Evolutionary conservation across 192 early-diverging fungal species (phyloP).

Genomic region (Backusella psychrophila): DNA sequence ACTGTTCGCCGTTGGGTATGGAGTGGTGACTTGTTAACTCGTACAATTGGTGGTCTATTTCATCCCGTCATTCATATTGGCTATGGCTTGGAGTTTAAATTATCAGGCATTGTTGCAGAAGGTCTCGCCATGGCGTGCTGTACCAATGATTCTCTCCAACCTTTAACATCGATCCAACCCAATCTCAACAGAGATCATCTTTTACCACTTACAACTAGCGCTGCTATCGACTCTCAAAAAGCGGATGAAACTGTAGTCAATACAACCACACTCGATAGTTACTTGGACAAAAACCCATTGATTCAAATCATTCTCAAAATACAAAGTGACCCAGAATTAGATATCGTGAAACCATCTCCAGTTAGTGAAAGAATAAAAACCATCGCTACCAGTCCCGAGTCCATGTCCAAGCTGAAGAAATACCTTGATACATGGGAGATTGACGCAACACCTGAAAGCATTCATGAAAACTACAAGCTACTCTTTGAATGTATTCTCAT

Average conservation of each 20-base stretch:
- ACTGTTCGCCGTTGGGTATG: slow-evolving; percentile 47
- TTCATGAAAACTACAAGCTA: slow-evolving; percentile 40
- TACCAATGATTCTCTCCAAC: slow-evolving; percentile 26
- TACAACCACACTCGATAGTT: neutral
- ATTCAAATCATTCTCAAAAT: slow-evolving; percentile 34
- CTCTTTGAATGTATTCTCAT: slow-evolving; percentile 33
- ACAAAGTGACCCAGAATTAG: slow-evolving; percentile 34
- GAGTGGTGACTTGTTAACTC: slow-evolving; percentile 37
- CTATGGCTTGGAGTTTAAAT: slow-evolving; percentile 57
- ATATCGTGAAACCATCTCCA: slow-evolving; percentile 1
- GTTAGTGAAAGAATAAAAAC: neutral
- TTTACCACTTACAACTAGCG: neutral
- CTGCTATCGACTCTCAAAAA: neutral
- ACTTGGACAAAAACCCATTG: slow-evolving; percentile 13
- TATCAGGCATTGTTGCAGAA: slow-evolving; percentile 47
- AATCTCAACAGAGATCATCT: neutral
- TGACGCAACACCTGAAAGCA: slow-evolving; percentile 23
- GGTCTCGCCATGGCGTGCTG: slow-evolving; percentile 50
- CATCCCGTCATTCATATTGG: slow-evolving; percentile 63
- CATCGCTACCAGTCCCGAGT: neutral
- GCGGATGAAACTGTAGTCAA: neutral
- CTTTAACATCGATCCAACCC: slow-evolving; percentile 14
- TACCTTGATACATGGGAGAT: slow-evolving; percentile 43
- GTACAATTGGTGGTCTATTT: slow-evolving; percentile 47
- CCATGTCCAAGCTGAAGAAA: slow-evolving; percentile 14